phyloP scores from a whole-genome alignment of 139 green algal species.

The Chlamydomonas sp. region DNA sequence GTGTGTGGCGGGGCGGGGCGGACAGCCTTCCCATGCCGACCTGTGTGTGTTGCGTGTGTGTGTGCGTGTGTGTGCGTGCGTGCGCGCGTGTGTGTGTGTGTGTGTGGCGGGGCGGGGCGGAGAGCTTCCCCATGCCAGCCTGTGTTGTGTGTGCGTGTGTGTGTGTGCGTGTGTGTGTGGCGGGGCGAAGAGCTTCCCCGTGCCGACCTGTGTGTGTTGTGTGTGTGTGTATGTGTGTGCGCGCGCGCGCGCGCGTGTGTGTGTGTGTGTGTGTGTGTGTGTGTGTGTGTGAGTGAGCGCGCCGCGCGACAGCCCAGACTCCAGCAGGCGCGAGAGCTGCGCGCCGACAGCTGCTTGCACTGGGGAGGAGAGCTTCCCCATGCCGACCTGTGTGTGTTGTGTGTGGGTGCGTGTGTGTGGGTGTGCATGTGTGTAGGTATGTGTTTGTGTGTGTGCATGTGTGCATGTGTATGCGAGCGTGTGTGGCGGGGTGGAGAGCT shows the following conservation, averaged over 20 bases:
- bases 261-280: constrained; percentile 5
- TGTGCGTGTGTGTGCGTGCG: no score
- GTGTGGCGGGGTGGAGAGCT: constrained; percentile 12
- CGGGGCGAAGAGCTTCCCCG: no score
- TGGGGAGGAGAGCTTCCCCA: constrained; percentile 13
- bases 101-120: no score
- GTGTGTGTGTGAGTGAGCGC: background rate
- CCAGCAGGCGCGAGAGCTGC: background rate
- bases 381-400: background rate
- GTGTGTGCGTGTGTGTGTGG: no score
- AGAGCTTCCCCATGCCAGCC: no score
- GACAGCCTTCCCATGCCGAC: no score
- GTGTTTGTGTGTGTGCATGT: background rate
- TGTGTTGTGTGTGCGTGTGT: no score
- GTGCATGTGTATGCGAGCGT: background rate
- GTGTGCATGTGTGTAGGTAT: background rate
- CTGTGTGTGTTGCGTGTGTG: no score
- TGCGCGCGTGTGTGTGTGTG: no score
- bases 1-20: no score
- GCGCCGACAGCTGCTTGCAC: background rate
- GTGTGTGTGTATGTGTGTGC: constrained; percentile 3
- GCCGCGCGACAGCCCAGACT: background rate
- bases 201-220: no score
- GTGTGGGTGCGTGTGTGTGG: background rate
- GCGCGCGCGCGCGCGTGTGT: background rate